Evolutionary conservation across 2,329 filamentous ascomycete species (phyloP).

Genomic region (Pseudocercospora eumusae): DNA sequence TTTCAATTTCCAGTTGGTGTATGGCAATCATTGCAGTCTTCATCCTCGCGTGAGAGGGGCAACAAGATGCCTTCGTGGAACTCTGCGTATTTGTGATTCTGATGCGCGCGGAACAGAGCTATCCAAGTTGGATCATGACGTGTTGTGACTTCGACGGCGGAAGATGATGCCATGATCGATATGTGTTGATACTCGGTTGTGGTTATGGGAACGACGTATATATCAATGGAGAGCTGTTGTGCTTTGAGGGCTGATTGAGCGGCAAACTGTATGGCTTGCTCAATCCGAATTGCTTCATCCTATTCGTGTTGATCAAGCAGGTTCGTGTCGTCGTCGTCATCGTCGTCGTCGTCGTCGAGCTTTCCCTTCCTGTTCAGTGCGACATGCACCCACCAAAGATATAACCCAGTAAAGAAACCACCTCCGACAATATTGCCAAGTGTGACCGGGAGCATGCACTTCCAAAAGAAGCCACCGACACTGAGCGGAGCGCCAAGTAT

Average conservation of each 20-base stretch:
- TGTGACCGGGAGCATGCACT: slow-evolving; percentile 34
- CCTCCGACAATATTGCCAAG: slow-evolving; percentile 35
- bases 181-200: neutral
- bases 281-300: no score
- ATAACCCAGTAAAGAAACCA: slow-evolving; percentile 30
- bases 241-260: neutral
- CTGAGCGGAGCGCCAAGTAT: slow-evolving; percentile 32
- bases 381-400: slow-evolving; percentile 26
- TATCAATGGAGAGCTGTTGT: neutral
- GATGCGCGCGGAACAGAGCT: neutral
- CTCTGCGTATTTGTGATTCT: neutral
- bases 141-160: no score
- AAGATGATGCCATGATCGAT: neutral
- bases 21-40: no score
- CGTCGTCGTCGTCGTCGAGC: slow-evolving; percentile 11
- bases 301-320: slow-evolving; percentile 10
- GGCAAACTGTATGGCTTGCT: no score
- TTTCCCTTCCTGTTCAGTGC: slow-evolving; percentile 15
- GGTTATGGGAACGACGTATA: neutral
- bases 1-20: no score
- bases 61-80: neutral
- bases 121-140: neutral
- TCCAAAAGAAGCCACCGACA: slow-evolving; percentile 32
- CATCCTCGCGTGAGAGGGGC: neutral
- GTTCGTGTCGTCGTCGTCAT: slow-evolving; percentile 5